Evolutionary conservation across 345 rosid genomes (phyloP).

Genomic region (Euclidium syriacum): DNA sequence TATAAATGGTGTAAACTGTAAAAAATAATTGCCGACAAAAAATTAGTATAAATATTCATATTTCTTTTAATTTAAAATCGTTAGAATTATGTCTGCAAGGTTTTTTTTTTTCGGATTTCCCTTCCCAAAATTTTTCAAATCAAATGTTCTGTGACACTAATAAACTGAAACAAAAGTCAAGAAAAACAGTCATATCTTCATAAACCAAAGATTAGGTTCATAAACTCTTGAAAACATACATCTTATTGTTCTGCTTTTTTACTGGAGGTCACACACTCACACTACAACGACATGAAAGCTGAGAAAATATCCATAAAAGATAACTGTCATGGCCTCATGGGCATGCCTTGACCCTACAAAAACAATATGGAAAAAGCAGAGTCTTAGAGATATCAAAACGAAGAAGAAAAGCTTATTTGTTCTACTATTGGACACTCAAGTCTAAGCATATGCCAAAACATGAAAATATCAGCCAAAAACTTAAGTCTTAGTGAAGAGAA

Average conservation of each 20-base stretch:
- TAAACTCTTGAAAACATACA: not conserved
- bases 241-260: constrained; percentile 9
- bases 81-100: no score
- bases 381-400: not conserved
- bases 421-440: constrained; percentile 3
- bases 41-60: no score
- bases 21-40: no score
- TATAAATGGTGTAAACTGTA: no score
- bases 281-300: no score
- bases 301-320: no score
- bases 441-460: not conserved
- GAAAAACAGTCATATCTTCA: not conserved
- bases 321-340: not conserved
- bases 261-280: no score
- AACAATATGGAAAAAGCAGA: not conserved
- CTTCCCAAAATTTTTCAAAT: no score
- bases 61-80: no score
- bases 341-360: not conserved
- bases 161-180: not conserved
- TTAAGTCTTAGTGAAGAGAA: not conserved
- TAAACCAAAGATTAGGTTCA: not conserved
- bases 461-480: not conserved
- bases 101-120: no score
- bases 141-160: no score
- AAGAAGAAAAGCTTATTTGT: not conserved